These are phyloP conservation scores for Suillus occidentalis DNA, from an alignment of 768 basidiomycete genomes.

Conservation along the genomic window DNA sequence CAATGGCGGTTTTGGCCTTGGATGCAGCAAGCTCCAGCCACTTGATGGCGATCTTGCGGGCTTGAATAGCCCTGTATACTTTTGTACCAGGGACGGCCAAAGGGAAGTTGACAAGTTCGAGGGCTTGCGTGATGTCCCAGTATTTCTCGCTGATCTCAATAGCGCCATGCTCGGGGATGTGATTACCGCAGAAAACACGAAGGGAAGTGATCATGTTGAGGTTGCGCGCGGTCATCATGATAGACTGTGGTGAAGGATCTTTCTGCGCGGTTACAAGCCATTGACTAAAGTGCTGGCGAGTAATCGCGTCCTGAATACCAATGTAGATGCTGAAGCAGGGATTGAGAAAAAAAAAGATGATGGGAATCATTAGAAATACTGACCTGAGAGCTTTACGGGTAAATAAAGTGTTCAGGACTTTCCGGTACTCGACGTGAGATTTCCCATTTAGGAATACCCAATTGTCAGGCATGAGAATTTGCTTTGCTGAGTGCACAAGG, in stretches of 20 bases:
- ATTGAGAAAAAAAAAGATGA: neutral
- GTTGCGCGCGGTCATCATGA: constrained; percentile 91
- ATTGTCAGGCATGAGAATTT: constrained; percentile 81
- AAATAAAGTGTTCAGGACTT: constrained; percentile 86
- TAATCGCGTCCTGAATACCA: constrained; percentile 76
- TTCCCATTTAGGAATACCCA: constrained; percentile 99
- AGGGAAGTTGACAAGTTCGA: constrained; percentile 99
- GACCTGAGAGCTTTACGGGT: constrained; percentile 92
- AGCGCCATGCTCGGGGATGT: constrained; percentile 80
- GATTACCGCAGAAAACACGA: constrained; percentile 89
- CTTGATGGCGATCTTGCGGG: constrained; percentile 80
- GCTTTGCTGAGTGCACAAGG: constrained; percentile 89
- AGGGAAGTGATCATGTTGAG: constrained; percentile 98
- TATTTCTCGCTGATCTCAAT: constrained; percentile 88
- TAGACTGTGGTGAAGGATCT: constrained; percentile 49
- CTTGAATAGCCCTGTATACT: constrained; percentile 89
- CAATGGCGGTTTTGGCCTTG: constrained; percentile 80
- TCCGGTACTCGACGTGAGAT: constrained; percentile 90
- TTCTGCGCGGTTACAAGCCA: constrained; percentile 68
- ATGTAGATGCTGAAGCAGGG: constrained; percentile 67
- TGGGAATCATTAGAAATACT: constrained; percentile 20
- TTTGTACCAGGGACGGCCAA: constrained; percentile 94
- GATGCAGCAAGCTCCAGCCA: constrained; percentile 80
- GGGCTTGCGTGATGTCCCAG: constrained; percentile 92
- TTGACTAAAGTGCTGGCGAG: constrained; percentile 68